Percentiles rank a stretch among this genome's conserved stretches.
phyloP scores from a whole-genome alignment of 2,329 filamentous ascomycete species.

The Fusarium hainanense region DNA sequence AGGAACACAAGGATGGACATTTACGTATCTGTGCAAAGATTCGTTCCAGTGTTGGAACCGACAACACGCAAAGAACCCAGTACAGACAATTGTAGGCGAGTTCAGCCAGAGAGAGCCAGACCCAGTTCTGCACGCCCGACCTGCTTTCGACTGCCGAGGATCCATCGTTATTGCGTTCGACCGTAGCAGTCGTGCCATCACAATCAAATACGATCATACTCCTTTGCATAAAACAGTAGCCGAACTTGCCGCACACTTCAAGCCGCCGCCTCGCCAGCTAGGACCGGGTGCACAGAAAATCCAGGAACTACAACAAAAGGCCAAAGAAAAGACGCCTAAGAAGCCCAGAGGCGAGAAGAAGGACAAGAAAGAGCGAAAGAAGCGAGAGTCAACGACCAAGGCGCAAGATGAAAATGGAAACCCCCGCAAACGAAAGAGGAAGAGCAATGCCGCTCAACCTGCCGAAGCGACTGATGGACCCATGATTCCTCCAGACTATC shows the following conservation, averaged over 20 bases:
- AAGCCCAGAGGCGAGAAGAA: slow-evolving; percentile 47
- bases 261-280: slow-evolving; percentile 55
- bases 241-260: slow-evolving; percentile 60
- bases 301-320: slow-evolving; percentile 38
- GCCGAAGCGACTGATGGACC: slow-evolving; percentile 15
- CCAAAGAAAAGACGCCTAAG: slow-evolving; percentile 44
- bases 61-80: slow-evolving; percentile 56
- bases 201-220: slow-evolving; percentile 67
- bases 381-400: slow-evolving; percentile 33
- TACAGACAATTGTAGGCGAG: slow-evolving; percentile 58
- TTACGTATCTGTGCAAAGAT: slow-evolving; percentile 65
- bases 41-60: slow-evolving; percentile 64
- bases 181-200: slow-evolving; percentile 58
- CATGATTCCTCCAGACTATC: slow-evolving; percentile 28
- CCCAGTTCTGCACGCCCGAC: slow-evolving; percentile 59
- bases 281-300: slow-evolving; percentile 45
- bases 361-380: slow-evolving; percentile 42
- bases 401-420: slow-evolving; percentile 44
- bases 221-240: slow-evolving; percentile 67
- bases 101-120: slow-evolving; percentile 63
- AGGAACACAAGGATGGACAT: slow-evolving; percentile 62
- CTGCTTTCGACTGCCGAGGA: slow-evolving; percentile 70
- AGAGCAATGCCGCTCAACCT: slow-evolving; percentile 38
- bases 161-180: slow-evolving; percentile 62
- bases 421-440: slow-evolving; percentile 47